Percentiles rank a stretch among this genome's conserved stretches.
Conservation (phyloP, 2,329 filamentous ascomycete species). For the Arthrobotrys entomopaga region DNA sequence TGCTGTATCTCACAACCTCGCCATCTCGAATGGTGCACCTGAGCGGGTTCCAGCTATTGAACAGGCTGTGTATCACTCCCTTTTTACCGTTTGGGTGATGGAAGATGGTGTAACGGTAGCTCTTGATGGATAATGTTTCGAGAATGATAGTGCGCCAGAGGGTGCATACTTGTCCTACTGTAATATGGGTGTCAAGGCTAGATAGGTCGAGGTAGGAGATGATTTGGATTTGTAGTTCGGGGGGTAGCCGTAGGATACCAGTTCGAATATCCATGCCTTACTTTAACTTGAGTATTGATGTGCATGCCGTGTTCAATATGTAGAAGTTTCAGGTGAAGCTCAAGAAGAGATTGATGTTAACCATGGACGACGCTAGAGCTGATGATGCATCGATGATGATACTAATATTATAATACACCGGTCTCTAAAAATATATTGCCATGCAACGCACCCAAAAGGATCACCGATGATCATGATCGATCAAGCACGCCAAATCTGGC, state of each 20-base stretch:
- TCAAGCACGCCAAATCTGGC: too few species aligned
- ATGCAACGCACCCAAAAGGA: too few species aligned
- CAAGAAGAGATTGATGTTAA: too few species aligned
- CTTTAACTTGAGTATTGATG: too few species aligned
- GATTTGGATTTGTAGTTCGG: neutral
- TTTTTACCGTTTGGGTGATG: neutral
- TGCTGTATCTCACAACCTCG: neutral
- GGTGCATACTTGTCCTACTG: neutral
- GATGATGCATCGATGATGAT: too few species aligned
- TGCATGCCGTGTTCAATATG: neutral
- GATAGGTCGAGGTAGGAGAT: neutral
- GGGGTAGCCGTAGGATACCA: neutral
- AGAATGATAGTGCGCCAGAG: constrained; percentile 4
- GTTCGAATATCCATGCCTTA: neutral
- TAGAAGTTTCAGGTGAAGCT: neutral
- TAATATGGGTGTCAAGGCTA: neutral
- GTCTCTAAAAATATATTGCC: too few species aligned
- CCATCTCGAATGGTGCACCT: neutral
- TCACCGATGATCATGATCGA: too few species aligned
- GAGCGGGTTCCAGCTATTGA: neutral
- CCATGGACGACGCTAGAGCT: too few species aligned
- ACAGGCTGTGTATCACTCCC: neutral
- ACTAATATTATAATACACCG: too few species aligned
- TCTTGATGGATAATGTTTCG: neutral
- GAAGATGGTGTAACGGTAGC: neutral